Evolutionary conservation across 768 basidiomycete species (phyloP).

Genomic region (Suillus subaureus): DNA sequence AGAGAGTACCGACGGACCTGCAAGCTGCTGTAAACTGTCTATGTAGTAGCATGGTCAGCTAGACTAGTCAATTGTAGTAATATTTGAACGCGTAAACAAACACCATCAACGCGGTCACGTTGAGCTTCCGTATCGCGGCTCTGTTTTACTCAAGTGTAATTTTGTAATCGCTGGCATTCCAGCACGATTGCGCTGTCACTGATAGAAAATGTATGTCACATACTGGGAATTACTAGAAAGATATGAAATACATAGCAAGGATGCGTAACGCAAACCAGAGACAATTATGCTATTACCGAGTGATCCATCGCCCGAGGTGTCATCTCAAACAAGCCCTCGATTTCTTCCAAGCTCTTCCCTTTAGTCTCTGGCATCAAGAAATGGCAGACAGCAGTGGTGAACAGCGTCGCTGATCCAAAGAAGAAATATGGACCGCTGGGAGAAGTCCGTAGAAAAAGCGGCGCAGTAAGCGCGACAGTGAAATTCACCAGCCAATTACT

Average conservation of each 20-base stretch:
- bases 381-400: slow-evolving; percentile 41
- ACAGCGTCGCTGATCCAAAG: slow-evolving; percentile 40
- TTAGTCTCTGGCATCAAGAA: slow-evolving; percentile 47
- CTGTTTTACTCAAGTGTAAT: too few species aligned
- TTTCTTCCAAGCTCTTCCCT: slow-evolving; percentile 45
- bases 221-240: neutral
- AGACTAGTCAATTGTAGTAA: too few species aligned
- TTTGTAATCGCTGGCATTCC: neutral
- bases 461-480: slow-evolving; percentile 46
- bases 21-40: too few species aligned
- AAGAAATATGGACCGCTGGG: slow-evolving; percentile 51
- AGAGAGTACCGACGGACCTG: too few species aligned
- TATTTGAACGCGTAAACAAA: neutral
- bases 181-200: neutral
- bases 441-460: slow-evolving; percentile 46
- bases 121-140: too few species aligned
- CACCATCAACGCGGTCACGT: neutral
- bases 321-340: slow-evolving; percentile 40
- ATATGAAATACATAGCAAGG: neutral
- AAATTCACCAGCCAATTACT: slow-evolving; percentile 41
- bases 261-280: neutral
- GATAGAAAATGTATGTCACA: neutral
- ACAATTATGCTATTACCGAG: neutral
- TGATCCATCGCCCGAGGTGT: neutral
- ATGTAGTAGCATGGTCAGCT: too few species aligned